A percentile compares a stretch with the other conserved stretches of the same genome.
Conservation (phyloP, 1,284 basidiomycete species). For the Apiotrichum mycotoxinovorans region DNA sequence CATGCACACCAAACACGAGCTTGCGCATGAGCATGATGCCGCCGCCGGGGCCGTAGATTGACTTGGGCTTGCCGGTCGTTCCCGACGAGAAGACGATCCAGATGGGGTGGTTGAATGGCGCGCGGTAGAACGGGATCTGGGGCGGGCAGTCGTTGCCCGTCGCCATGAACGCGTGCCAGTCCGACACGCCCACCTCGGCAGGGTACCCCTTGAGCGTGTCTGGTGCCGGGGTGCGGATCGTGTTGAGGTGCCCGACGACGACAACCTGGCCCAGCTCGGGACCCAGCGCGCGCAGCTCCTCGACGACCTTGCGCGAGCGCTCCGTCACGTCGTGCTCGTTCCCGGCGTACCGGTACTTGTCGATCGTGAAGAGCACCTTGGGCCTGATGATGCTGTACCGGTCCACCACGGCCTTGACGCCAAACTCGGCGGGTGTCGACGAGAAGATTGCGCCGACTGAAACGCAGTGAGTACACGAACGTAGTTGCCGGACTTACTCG, state of each 20-base stretch:
- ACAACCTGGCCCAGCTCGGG: conserved; percentile 35
- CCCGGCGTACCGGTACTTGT: conserved; percentile 42
- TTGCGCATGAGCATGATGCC: conserved; percentile 28
- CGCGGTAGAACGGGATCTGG: conserved; percentile 30
- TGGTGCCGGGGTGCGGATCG: conserved; percentile 23
- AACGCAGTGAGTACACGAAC: neutral
- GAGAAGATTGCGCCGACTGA: conserved; percentile 27
- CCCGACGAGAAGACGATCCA: conserved; percentile 45
- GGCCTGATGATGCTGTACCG: conserved; percentile 37
- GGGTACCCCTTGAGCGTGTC: conserved; percentile 15
- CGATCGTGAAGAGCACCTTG: conserved; percentile 45
- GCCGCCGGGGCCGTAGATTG: conserved; percentile 38
- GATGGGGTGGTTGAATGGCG: conserved; percentile 30
- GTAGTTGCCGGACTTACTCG: neutral
- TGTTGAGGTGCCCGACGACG: conserved; percentile 32
- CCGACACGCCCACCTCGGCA: conserved; percentile 1
- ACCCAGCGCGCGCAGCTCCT: conserved; percentile 20
- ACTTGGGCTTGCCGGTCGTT: conserved; percentile 49
- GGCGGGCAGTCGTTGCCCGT: conserved; percentile 16
- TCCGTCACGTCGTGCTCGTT: conserved; percentile 31
- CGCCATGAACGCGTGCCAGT: conserved; percentile 17
- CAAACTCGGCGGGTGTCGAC: conserved; percentile 29
- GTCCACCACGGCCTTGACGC: conserved; percentile 28
- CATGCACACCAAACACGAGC: conserved; percentile 11
- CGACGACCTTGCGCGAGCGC: conserved; percentile 24